Evolutionary conservation across 495 filamentous ascomycete genomes (phyloP), one percentile per base, ranked within the genome.

Genomic region (Extremus antarcticus): DNA sequence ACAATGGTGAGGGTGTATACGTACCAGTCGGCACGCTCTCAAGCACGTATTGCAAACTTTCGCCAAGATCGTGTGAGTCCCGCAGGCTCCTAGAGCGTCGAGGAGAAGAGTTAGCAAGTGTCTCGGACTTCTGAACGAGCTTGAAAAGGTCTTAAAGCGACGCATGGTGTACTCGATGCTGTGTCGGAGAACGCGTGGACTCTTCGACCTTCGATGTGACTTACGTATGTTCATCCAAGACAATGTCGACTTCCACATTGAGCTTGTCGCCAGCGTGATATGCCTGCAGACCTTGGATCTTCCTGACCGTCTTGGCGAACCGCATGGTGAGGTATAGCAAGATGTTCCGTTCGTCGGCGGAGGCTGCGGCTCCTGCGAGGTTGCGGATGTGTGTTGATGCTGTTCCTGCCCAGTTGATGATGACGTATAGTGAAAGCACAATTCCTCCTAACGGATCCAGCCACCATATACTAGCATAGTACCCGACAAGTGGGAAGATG

Each of bases 281-380:
- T 0, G 89, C 90, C 53, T 91, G 82, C 17, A 95, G 66, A 21
- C 88, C 85, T 63, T 94, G 90, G 39, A 96, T 92, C 61, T 89
- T 85, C 61, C 82, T 82, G 56, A 96, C 90, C 2, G 85, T 84
- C 49, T 85, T 87, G 20, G 90, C 90, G 63, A 96, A 96, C 1
- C 90, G 81, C 89, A 96, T 95, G 1, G 88, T 90, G 55, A 94
- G 76, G 70, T 96, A 96, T 0, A 96, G 74, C 8, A 96, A 71
- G 19, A 95, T 78, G 63, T 91, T 95, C 35, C 88, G 78, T 60
- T 95, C 85, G 50, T 85, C 84, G 0, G 87, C 79, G 0, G 82
- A 80, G 23, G 88, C 88, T 0, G 88, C 85, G 29, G 84, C 86
- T 2, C 90, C 90, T 0, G 86, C 85, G 16, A 96, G 76, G 50